Conservation (phyloP, 2,329 filamentous ascomycete genomes). For the Pyrenochaeta sp. region DNA sequence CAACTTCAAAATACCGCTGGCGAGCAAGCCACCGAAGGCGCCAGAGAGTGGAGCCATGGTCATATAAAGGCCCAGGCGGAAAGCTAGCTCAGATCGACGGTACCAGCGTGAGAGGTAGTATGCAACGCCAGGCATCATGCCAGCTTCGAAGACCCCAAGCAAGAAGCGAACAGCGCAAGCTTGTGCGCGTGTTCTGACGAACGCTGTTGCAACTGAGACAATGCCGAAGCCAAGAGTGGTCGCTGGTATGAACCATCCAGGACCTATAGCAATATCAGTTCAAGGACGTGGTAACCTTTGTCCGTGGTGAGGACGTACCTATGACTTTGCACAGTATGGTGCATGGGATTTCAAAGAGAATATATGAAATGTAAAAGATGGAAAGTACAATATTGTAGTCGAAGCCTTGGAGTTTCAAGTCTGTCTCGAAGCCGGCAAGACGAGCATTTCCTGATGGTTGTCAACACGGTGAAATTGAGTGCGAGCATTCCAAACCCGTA, state of each 20-base stretch:
- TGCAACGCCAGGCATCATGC: constrained; percentile 74
- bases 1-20: constrained; percentile 66
- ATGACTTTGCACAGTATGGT: constrained; percentile 66
- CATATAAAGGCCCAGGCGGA: constrained; percentile 71
- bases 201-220: constrained; percentile 69
- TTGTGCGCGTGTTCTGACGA: constrained; percentile 62
- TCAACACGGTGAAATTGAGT: background rate
- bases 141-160: constrained; percentile 71
- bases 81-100: constrained; percentile 69
- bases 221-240: constrained; percentile 69
- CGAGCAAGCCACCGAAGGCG: constrained; percentile 72
- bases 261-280: constrained; percentile 52
- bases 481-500: constrained; percentile 69
- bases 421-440: constrained; percentile 69
- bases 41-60: constrained; percentile 73
- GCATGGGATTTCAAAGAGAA: constrained; percentile 73
- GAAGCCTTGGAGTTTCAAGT: constrained; percentile 66
- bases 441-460: constrained; percentile 66
- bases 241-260: constrained; percentile 73
- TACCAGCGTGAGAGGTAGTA: constrained; percentile 78
- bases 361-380: constrained; percentile 76
- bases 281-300: no score
- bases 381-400: constrained; percentile 74
- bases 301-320: no score
- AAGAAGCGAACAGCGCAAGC: constrained; percentile 71